Evolutionary conservation across 352 stramenopile genomes (phyloP), one percentile per base, ranked within the genome.

Genomic region (Phytophthora foliorum): DNA sequence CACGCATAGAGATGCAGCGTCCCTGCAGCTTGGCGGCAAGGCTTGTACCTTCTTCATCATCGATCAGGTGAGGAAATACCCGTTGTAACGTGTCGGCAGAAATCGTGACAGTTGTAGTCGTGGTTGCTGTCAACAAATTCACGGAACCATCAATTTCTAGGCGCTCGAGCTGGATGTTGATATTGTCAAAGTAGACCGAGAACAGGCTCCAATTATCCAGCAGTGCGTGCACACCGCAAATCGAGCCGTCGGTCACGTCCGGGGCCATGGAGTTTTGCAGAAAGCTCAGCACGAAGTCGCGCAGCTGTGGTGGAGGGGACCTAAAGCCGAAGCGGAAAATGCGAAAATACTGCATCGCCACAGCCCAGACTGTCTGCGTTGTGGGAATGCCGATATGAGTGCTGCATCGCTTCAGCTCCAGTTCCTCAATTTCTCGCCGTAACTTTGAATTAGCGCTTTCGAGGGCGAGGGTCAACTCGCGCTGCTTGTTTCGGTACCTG

Each of bases 71-170:
- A 36, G 42, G 42, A 17, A 63, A 63, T 14, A 24, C 42, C 8
- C 29, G 56, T 46, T n/a, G 44, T 21, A 55, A 31, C 8, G 56
- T 38, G 3, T 55, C 22, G 19, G 31, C 9, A 21, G n/a, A 21
- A 25, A 68, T 42, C 1, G 51, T 57, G 32, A 62, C 11, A 14
- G 31, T 62, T 31, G 60, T 68, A 2, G 11, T 63, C 4, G 60
- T 68, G 16, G 51, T 68, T 2, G 42, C 60, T 3, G 57, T 22
- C 31, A 68, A 14, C 4, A 42, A 57, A 31, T 42, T 19, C 10
- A 7, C 21, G 11, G 27, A 17, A 14, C 19, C 31, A n/a, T 7
- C 14, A 8, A 13, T 50, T 10, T 51, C 44, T 6, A 68, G 17
- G 19, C 51, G 24, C 11, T 57, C 51, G 11, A 68, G 60, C 4